A percentile compares a stretch with the other conserved stretches of the same genome.
Conservation (phyloP, 1,139 yeast genomes). For the Debaryomycetaceae sp. region DNA sequence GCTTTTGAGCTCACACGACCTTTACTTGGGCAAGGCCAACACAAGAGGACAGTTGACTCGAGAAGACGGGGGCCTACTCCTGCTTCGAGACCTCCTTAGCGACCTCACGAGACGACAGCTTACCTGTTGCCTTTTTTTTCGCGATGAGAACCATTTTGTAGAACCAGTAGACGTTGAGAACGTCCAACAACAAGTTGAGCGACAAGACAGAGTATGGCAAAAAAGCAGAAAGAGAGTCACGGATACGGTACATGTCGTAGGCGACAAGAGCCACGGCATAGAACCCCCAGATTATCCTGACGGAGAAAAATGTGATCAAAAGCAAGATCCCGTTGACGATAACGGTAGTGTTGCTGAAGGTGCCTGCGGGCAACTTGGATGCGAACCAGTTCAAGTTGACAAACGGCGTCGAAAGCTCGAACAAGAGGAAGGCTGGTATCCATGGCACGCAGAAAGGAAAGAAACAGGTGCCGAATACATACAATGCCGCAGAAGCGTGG, state of each 20-base stretch:
- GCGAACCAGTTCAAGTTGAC: conserved; percentile 92
- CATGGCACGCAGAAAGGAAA: conserved; percentile 62
- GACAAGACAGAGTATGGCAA: conserved; percentile 44
- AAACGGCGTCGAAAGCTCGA: conserved; percentile 92
- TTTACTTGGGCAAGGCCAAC: neutral
- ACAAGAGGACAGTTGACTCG: neutral
- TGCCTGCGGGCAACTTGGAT: conserved; percentile 62
- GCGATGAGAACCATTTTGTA: conserved; percentile 80
- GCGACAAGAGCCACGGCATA: conserved; percentile 59
- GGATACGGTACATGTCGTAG: conserved; percentile 44
- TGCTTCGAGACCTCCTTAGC: conserved; percentile 22
- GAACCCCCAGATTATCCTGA: conserved; percentile 88
- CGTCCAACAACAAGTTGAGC: conserved; percentile 64
- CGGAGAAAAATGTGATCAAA: conserved; percentile 67
- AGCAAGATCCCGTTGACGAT: conserved; percentile 68
- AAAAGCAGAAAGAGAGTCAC: conserved; percentile 23
- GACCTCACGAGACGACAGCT: conserved; percentile 18
- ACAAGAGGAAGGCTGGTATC: conserved; percentile 78
- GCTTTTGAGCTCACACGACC: neutral
- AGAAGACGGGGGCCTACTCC: conserved; percentile 10
- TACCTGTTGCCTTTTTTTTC: conserved; percentile 36
- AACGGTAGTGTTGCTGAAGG: conserved; percentile 49
- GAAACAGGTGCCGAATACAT: conserved; percentile 60
- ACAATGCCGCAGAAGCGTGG: conserved; percentile 81
- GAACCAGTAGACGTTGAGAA: conserved; percentile 76